A percentile compares a stretch with the other conserved stretches of the same genome.
phyloP scores from a whole-genome alignment of 2,329 filamentous ascomycete species.

The Penicillium sp. region DNA sequence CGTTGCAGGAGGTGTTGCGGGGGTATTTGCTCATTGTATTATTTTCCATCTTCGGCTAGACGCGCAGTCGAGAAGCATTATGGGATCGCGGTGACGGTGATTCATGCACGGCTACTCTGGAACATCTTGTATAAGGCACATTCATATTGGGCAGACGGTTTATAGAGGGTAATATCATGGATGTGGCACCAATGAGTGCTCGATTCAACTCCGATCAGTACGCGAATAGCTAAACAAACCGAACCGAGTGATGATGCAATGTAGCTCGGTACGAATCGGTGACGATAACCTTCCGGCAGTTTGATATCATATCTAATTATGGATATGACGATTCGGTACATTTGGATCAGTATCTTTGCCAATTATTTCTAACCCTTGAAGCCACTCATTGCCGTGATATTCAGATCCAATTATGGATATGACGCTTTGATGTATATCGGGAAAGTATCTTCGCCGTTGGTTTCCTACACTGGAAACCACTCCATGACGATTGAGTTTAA shows the following conservation, averaged over 20 bases:
- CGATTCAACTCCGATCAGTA: not conserved
- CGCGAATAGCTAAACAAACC: not conserved
- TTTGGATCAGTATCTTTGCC: not conserved
- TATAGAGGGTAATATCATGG: constrained; percentile 20
- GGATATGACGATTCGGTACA: not conserved
- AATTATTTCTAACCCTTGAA: not conserved
- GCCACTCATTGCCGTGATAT: not conserved
- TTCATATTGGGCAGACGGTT: constrained; percentile 19
- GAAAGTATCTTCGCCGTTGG: not conserved
- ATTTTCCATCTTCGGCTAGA: constrained; percentile 7
- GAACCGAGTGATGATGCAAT: not conserved
- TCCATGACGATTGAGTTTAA: not conserved
- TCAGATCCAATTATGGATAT: not conserved
- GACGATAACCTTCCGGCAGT: not conserved
- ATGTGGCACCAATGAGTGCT: not conserved
- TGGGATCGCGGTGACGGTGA: not conserved
- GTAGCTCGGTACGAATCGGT: not conserved
- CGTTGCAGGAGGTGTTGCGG: constrained; percentile 12
- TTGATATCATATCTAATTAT: not conserved
- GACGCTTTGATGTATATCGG: not conserved
- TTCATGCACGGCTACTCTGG: constrained; percentile 1
- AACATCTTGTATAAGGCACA: constrained; percentile 19
- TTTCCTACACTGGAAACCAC: not conserved
- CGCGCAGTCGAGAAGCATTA: constrained; percentile 3
- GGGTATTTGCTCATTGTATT: constrained; percentile 14